Evolutionary conservation across 495 filamentous ascomycete genomes (phyloP).

Genomic region (Penicillium paradoxum): DNA sequence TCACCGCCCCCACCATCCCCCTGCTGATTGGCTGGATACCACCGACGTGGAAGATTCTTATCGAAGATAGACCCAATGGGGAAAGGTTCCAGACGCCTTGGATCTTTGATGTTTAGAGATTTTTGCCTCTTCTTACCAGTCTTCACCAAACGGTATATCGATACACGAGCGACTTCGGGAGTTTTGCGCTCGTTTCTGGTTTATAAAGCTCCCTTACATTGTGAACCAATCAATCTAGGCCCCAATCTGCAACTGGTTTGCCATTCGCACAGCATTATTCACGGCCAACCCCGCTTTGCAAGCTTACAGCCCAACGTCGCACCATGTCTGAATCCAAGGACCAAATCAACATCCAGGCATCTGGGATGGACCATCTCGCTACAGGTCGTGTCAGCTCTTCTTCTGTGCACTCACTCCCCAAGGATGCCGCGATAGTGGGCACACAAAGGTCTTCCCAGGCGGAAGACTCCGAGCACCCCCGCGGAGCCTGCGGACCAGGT

Average conservation of each 20-base stretch:
- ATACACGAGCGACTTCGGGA: constrained; percentile 53
- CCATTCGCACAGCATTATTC: neutral
- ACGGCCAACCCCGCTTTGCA: constrained; percentile 7
- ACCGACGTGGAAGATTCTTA: constrained; percentile 21
- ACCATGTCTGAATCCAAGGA: constrained; percentile 30
- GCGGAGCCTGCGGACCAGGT: constrained; percentile 30
- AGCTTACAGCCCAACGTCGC: neutral
- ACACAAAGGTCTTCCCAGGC: constrained; percentile 9
- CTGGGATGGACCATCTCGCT: neutral
- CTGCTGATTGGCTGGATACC: constrained; percentile 1
- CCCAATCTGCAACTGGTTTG: constrained; percentile 6
- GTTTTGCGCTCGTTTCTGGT: constrained; percentile 52
- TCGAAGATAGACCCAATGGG: constrained; percentile 15
- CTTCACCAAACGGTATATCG: neutral
- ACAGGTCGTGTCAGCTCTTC: constrained; percentile 2
- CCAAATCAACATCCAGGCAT: constrained; percentile 23
- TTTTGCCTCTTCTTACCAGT: constrained; percentile 3
- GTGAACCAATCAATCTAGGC: neutral
- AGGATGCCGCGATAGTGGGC: constrained; percentile 21
- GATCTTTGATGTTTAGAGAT: neutral
- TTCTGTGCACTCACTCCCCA: constrained; percentile 17
- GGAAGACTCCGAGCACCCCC: constrained; percentile 13
- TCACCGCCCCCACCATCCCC: constrained; percentile 7
- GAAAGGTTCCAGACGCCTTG: constrained; percentile 25
- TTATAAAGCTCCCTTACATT: constrained; percentile 39